Evolutionary conservation across 2,329 filamentous ascomycete genomes (phyloP).

Genomic region (Penicillium sp.): DNA sequence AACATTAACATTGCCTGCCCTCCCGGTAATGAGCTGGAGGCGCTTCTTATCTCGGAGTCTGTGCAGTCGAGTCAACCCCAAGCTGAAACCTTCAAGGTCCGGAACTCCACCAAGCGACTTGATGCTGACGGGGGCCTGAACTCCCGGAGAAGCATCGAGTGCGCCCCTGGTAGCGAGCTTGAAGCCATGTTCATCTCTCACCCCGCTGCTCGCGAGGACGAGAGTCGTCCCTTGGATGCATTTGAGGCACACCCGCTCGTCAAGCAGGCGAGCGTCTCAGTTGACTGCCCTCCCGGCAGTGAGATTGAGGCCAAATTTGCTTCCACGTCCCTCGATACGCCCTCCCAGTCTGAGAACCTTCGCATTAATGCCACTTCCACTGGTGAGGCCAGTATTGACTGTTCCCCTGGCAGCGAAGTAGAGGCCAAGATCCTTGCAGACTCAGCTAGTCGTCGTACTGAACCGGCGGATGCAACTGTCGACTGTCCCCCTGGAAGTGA

Average conservation of each 20-base stretch:
- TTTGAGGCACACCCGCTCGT: not conserved
- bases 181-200: slow-evolving; percentile 14
- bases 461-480: not conserved
- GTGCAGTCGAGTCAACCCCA: slow-evolving; percentile 1
- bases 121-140: slow-evolving; percentile 5
- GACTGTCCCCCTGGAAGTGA: slow-evolving; percentile 20
- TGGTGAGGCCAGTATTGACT: slow-evolving; percentile 5
- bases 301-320: slow-evolving; percentile 13
- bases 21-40: slow-evolving; percentile 12
- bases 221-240: not conserved
- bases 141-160: slow-evolving; percentile 7
- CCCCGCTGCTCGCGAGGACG: slow-evolving; percentile 1
- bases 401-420: slow-evolving; percentile 10
- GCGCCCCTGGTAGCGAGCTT: slow-evolving; percentile 14
- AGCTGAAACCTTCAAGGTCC: slow-evolving; percentile 2
- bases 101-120: not conserved
- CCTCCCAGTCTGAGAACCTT: no score
- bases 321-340: not conserved
- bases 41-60: slow-evolving; percentile 9
- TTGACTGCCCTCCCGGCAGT: slow-evolving; percentile 12
- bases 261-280: not conserved
- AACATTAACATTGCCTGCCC: slow-evolving; percentile 11
- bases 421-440: slow-evolving; percentile 11
- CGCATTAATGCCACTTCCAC: not conserved
- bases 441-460: not conserved